phyloP scores from a whole-genome alignment of 2,329 filamentous ascomycete genomes.

The Pseudogymnoascus sp. region DNA sequence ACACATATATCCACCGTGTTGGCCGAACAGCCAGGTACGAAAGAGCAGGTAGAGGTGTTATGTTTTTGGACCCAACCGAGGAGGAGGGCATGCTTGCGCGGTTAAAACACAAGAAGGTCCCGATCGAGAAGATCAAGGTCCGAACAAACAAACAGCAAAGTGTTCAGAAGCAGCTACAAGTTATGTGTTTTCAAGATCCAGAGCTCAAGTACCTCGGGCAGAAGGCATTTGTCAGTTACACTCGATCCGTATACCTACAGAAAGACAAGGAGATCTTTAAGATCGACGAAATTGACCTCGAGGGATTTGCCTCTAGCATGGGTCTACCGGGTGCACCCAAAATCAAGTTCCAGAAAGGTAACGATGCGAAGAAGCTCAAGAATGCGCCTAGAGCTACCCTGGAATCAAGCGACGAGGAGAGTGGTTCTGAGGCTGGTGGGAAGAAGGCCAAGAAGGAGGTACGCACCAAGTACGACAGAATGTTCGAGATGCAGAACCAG shows the following conservation, averaged over 20 bases:
- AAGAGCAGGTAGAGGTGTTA: constrained; percentile 74
- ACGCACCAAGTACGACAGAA: constrained; percentile 91
- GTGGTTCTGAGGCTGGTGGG: constrained; percentile 47
- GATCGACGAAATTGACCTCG: constrained; percentile 73
- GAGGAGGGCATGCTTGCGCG: constrained; percentile 84
- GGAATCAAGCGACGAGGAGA: constrained; percentile 50
- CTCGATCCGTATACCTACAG: constrained; percentile 77
- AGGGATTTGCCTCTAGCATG: constrained; percentile 77
- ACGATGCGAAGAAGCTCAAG: constrained; percentile 80
- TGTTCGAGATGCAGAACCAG: constrained; percentile 96
- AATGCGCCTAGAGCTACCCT: constrained; percentile 69
- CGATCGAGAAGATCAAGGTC: constrained; percentile 79
- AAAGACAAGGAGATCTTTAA: constrained; percentile 90
- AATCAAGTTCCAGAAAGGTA: constrained; percentile 88
- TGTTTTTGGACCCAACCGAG: constrained; percentile 90
- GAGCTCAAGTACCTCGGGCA: constrained; percentile 92
- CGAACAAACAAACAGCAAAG: constrained; percentile 83
- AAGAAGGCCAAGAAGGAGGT: constrained; percentile 60
- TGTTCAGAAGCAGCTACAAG: constrained; percentile 79
- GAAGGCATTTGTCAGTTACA: constrained; percentile 91
- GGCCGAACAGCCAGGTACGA: constrained; percentile 93
- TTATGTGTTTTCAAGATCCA: constrained; percentile 91
- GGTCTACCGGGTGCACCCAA: constrained; percentile 86
- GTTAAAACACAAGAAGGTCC: constrained; percentile 83
- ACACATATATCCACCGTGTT: constrained; percentile 96